phyloP scores from a whole-genome alignment of 345 rosid species.

The Euphorbia peplus region DNA sequence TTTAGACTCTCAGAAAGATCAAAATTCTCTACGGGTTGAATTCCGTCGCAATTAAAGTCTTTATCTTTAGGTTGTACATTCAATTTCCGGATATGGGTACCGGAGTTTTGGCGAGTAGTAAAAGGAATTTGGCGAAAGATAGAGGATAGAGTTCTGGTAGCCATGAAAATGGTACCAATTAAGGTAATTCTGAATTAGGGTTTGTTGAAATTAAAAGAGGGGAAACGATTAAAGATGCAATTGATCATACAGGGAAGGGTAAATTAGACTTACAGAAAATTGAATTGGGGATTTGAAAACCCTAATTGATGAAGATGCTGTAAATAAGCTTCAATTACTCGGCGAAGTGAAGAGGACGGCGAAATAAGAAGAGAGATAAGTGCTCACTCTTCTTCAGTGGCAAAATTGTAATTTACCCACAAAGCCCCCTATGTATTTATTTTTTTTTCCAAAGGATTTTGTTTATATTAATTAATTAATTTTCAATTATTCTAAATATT shows the following conservation, averaged over 20 bases:
- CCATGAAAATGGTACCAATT: slow-evolving; percentile 24
- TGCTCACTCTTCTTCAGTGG: too few relatives aligned
- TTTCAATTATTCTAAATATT: too few relatives aligned
- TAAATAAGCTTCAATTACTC: neutral
- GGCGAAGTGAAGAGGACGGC: neutral
- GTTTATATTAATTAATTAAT: too few relatives aligned
- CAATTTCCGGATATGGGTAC: slow-evolving; percentile 31
- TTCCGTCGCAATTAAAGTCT: slow-evolving; percentile 3
- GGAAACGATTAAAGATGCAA: neutral
- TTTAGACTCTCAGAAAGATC: slow-evolving; percentile 1
- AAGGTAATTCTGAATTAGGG: too few relatives aligned
- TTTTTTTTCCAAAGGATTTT: too few relatives aligned
- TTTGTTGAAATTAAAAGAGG: neutral
- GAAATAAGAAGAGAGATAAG: too few relatives aligned
- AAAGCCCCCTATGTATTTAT: too few relatives aligned
- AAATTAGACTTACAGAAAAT: slow-evolving; percentile 2
- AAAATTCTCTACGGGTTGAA: neutral
- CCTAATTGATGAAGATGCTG: neutral
- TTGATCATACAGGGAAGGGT: neutral
- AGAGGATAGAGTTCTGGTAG: slow-evolving; percentile 34
- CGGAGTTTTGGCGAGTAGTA: slow-evolving; percentile 30
- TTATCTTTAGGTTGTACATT: slow-evolving; percentile 25
- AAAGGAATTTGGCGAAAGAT: slow-evolving; percentile 7
- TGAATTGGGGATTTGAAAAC: neutral
- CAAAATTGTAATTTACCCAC: too few relatives aligned